Percentiles rank a stretch among this genome's conserved stretches.
phyloP scores from a whole-genome alignment of 2,329 filamentous ascomycete species.

The Botrytis porri region DNA sequence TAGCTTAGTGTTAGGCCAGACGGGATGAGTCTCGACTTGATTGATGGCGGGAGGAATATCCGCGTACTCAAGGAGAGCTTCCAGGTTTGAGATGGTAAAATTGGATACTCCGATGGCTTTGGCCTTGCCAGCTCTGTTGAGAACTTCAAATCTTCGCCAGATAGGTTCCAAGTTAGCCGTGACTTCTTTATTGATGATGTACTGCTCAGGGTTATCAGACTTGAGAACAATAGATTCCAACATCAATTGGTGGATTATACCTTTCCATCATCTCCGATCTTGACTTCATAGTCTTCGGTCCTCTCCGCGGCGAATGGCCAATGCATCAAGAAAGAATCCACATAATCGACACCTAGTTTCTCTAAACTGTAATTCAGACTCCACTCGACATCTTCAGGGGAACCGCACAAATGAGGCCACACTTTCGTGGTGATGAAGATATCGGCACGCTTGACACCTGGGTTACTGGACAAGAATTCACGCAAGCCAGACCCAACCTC shows the following conservation, averaged over 20 bases:
- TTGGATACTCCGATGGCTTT: slow-evolving; percentile 59
- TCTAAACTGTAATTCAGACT: slow-evolving; percentile 69
- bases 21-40: slow-evolving; percentile 69
- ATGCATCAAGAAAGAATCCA: slow-evolving; percentile 79
- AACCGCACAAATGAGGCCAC: slow-evolving; percentile 62
- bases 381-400: slow-evolving; percentile 58
- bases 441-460: slow-evolving; percentile 55
- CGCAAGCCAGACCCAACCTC: slow-evolving; percentile 76
- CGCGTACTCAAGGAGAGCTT: slow-evolving; percentile 49
- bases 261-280: slow-evolving; percentile 51
- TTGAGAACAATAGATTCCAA: slow-evolving; percentile 19
- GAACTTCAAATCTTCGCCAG: slow-evolving; percentile 72
- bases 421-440: slow-evolving; percentile 36
- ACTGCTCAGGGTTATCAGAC: slow-evolving; percentile 37
- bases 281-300: slow-evolving; percentile 61
- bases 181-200: slow-evolving; percentile 59
- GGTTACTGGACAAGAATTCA: slow-evolving; percentile 58
- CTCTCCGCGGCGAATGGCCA: slow-evolving; percentile 80
- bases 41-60: slow-evolving; percentile 50
- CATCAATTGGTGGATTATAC: slow-evolving; percentile 33
- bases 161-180: slow-evolving; percentile 62
- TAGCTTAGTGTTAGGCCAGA: slow-evolving; percentile 67
- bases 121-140: slow-evolving; percentile 57
- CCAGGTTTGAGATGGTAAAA: slow-evolving; percentile 52
- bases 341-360: slow-evolving; percentile 71